Evolutionary conservation across 2,329 filamentous ascomycete species (phyloP), one percentile per base, ranked within the genome.

Genomic region (Stemphylium beticola): DNA sequence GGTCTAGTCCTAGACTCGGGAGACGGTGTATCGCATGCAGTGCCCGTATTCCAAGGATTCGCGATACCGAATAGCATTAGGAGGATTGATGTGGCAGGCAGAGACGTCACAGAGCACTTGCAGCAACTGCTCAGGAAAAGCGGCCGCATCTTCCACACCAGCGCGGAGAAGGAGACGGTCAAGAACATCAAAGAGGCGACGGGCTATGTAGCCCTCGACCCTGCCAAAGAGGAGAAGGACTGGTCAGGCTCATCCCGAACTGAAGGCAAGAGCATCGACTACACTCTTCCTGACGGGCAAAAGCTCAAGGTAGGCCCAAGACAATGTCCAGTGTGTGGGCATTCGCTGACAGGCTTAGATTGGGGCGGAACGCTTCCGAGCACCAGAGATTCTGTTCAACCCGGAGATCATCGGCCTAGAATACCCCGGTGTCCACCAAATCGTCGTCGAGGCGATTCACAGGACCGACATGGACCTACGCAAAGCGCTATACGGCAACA

Each of bases 111-210:
- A 41, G 95, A 99, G 77, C 87, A 99, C 74, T 82, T 99, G 79
- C 95, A 99, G 78, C 87, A 89, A 56, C 79, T 98, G 66, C 81
- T 99, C 65, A 86, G 95, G 70, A 98, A 97, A 82, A 91, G 88
- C 66, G 95, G 95, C 44, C 92, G 95, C 73, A 87, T 97, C 15
- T 96, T 99, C 76, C 93, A 98, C 78, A 99, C 95, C 15, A 97
- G 92, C 74, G 95, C 95, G 11, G 95, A 99, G 82, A 99, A 99
- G 81, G 95, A 99, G 79, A 92, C 97, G n/a, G 95, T 99, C 53
- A 87, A 93, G 63, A 84, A 92, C 76, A 97, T 99, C 79, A 99
- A 99, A 80, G 95, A 99, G 82, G 91, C 90, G 72, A 89, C 92
- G 42, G 90, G 91, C 53, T 99, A 98, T 74, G 89, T 99, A 34